Conservation (phyloP, 805 yeast genomes). For the Pichia manshurica region DNA sequence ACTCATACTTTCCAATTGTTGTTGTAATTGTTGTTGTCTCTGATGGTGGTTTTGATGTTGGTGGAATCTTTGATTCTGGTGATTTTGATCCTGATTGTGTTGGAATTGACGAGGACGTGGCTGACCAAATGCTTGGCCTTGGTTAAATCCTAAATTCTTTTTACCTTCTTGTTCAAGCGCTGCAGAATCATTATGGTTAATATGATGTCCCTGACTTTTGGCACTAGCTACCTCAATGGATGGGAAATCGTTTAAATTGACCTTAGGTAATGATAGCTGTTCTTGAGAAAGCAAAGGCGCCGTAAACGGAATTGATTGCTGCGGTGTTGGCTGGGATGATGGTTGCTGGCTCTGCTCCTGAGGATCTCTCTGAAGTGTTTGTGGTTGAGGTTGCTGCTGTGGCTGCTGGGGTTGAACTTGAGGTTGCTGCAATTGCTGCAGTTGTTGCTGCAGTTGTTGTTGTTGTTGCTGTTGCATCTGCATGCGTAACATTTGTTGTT, state of each 20-base stretch:
- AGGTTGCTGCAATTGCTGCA: slow-evolving; percentile 17
- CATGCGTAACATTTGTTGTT: slow-evolving; percentile 19
- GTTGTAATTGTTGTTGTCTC: slow-evolving; percentile 27
- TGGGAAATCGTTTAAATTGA: slow-evolving; percentile 21
- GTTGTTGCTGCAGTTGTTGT: slow-evolving; percentile 15
- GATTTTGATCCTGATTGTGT: slow-evolving; percentile 9
- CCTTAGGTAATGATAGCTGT: slow-evolving; percentile 7
- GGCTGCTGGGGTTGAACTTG: slow-evolving; percentile 18
- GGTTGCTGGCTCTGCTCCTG: slow-evolving; percentile 2
- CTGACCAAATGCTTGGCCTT: slow-evolving; percentile 1
- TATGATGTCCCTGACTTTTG: slow-evolving; percentile 5
- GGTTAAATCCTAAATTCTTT: background rate
- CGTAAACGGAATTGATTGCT: background rate
- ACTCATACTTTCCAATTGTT: slow-evolving; percentile 40
- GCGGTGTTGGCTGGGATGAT: slow-evolving; percentile 5
- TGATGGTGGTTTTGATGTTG: slow-evolving; percentile 19
- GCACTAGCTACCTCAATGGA: slow-evolving; percentile 18
- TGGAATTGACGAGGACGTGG: slow-evolving; percentile 11
- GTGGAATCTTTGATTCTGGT: slow-evolving; percentile 12
- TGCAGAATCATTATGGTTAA: slow-evolving; percentile 4
- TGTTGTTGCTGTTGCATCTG: slow-evolving; percentile 17
- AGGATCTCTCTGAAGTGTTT: slow-evolving; percentile 15
- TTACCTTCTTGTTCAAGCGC: background rate
- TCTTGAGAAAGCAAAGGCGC: slow-evolving; percentile 10
- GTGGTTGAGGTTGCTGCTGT: slow-evolving; percentile 9